Conservation (phyloP, 169 alveolate genomes). For the Eimeria acervulina region DNA sequence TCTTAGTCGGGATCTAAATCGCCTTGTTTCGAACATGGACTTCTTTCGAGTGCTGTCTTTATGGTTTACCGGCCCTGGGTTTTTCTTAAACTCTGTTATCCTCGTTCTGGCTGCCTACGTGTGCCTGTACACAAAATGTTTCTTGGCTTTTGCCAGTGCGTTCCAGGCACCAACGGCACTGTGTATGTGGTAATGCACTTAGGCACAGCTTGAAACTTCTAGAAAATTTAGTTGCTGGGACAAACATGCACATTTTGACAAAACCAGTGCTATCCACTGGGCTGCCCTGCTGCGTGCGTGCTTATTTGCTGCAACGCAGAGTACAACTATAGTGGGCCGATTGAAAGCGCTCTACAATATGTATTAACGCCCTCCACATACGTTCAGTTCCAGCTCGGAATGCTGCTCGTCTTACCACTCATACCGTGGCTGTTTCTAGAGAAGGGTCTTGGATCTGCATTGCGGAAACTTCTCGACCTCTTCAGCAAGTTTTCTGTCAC, state of each 20-base stretch:
- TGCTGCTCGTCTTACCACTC: constrained; percentile 78
- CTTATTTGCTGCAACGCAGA: constrained; percentile 45
- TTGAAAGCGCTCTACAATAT: constrained; percentile 78
- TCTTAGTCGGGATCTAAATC: constrained; percentile 78
- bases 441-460: constrained; percentile 79
- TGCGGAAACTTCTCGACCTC: constrained; percentile 67
- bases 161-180: not conserved
- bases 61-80: constrained; percentile 82
- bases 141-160: constrained; percentile 78
- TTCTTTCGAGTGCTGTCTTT: constrained; percentile 80
- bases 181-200: not conserved
- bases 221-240: not conserved
- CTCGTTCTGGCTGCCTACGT: constrained; percentile 81
- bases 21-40: constrained; percentile 80
- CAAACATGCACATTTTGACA: not conserved
- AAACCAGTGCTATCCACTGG: not conserved
- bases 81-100: constrained; percentile 72
- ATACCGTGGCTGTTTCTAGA: constrained; percentile 79
- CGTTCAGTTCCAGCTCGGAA: constrained; percentile 83
- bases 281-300: not conserved
- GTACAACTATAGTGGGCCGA: constrained; percentile 79
- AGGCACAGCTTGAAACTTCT: not conserved
- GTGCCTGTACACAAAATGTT: constrained; percentile 77
- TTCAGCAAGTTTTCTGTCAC: constrained; percentile 77
- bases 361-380: constrained; percentile 82